Conservation (phyloP, 805 yeast genomes). For the Candida awuae region DNA sequence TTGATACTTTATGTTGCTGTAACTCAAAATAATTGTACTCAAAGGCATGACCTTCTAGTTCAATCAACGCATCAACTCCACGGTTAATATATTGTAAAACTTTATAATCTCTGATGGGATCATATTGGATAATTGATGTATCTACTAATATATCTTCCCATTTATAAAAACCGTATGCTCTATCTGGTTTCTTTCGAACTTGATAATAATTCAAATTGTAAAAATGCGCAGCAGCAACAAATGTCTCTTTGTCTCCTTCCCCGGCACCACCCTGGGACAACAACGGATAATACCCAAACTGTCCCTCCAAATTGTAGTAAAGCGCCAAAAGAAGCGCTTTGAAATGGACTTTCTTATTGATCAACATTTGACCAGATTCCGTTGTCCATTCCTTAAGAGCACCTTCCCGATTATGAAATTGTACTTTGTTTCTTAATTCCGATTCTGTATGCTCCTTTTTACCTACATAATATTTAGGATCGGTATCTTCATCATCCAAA, state of each 20-base stretch:
- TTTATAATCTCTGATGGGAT: constrained; percentile 20
- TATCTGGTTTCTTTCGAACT: constrained; percentile 28
- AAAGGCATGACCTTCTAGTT: not conserved
- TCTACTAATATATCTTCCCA: constrained; percentile 10
- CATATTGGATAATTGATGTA: constrained; percentile 15
- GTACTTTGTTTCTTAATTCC: constrained; percentile 18
- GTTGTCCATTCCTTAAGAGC: constrained; percentile 55
- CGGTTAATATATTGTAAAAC: constrained; percentile 10
- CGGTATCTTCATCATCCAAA: constrained; percentile 21
- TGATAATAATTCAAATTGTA: constrained; percentile 44
- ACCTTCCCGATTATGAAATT: constrained; percentile 53
- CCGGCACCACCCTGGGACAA: constrained; percentile 54
- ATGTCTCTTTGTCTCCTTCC: constrained; percentile 75
- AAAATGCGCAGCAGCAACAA: constrained; percentile 58
- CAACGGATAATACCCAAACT: constrained; percentile 41
- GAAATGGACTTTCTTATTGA: constrained; percentile 46
- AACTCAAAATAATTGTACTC: constrained; percentile 9
- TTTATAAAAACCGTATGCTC: not conserved
- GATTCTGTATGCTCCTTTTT: constrained; percentile 18
- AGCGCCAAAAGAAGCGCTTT: constrained; percentile 46
- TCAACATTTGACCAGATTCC: constrained; percentile 55
- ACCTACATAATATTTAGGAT: constrained; percentile 13
- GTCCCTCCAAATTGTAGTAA: constrained; percentile 54
- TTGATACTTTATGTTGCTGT: constrained; percentile 1
- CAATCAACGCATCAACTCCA: not conserved